Base-by-base conservation (phyloP, 2,329 filamentous ascomycete species). In the Teratosphaeria gauchensis region DNA sequence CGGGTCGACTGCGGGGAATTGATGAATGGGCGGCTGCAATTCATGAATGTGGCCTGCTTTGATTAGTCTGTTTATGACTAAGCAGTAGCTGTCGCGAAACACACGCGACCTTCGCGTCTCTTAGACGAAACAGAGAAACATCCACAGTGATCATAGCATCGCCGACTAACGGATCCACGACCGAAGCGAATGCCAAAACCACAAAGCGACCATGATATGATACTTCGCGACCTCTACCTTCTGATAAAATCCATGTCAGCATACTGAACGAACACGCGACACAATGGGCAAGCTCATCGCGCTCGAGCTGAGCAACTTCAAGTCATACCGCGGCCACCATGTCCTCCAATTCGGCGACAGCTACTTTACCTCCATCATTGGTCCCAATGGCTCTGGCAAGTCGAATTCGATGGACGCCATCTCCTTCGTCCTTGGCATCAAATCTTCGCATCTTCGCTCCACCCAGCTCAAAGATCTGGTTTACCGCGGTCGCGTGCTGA, bases 321-420 rank as follows among this genome's bases (percentile, higher is more conserved):
- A 99, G 79, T 97, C 94, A 68, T 99, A 99, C 80, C 96, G 96
- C 75, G 94, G 92, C 59, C 92, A 96, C 69, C 94, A 99, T 78
- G 87, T 84, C 61, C 84, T 99, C 52, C 84, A 96, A 56, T 96
- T 99, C 69, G 92, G 92, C 70, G 92, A 99, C 78, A 95, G 92
- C 1, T 97, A 96, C 76, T 99, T 99, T 75, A 99, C 94, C 55
- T 99, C 94, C 51, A 96, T 99, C 71, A 97, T 99, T 71, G 94
- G 95, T 5, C 94, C 94, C 73, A 99, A 99, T 92, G 94, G 94
- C 79, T 97, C 94, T 38, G 94, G 94, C 64, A 99, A 99, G 76
- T 99, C 94, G 21, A 99, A 99, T 74, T 96, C 92, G 61, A 99
- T 99, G 94, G 94, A 99, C 74, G 94, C 94, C 66, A 99, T 99